Evolutionary conservation across 345 rosid genomes (phyloP), one percentile per base, ranked within the genome.

Genomic region (Eucalyptus regnans): DNA sequence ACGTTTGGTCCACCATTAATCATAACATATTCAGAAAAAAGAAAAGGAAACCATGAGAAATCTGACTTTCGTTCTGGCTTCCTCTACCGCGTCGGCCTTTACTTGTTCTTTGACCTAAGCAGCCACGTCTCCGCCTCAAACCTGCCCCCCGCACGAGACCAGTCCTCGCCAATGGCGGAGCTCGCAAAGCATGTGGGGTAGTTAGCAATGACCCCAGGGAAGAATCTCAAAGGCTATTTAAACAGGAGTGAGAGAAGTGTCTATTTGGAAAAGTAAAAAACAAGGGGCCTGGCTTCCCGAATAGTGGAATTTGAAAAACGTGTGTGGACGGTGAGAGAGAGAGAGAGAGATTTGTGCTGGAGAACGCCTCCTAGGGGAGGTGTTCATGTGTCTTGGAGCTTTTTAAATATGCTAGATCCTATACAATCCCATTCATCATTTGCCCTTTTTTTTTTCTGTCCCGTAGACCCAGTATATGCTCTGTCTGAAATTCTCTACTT

Each of bases 301-400:
- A 76, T 41, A 76, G 37, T 3, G 81, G 51, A 92, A 89, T 89
- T 89, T 86, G 87, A 91, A 93, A 96, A 96, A 97, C 97, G 99
- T 96, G 99, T 0, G 7, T 95, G 96, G 97, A 90, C 96, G 95
- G 94, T 89, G 93, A 27, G 60, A 46, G 33, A 33, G 83, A 27
- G 60, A 46, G 83, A 3, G 29, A 52, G 44, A 50, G 22, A 11
- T 23, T 16, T 14, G 11, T 41, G 29, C 15, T 37, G 27, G 43
- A 37, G 23, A 20, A 41, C 16, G 48, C 83, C 27, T 41, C 27
- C 3, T 3, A 11, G 83, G 29, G 14, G 23, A 43, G 4, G 29
- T 46, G 41, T 29, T 50, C 85, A 6, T 71, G 33, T 4, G 27
- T 7, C 13, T 41, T 27, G 29, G 37, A 8, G 7, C 50, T n/a